Evolutionary conservation across 768 basidiomycete genomes (phyloP), one percentile per base, ranked within the genome.

Genomic region (Polyporus arcularius): DNA sequence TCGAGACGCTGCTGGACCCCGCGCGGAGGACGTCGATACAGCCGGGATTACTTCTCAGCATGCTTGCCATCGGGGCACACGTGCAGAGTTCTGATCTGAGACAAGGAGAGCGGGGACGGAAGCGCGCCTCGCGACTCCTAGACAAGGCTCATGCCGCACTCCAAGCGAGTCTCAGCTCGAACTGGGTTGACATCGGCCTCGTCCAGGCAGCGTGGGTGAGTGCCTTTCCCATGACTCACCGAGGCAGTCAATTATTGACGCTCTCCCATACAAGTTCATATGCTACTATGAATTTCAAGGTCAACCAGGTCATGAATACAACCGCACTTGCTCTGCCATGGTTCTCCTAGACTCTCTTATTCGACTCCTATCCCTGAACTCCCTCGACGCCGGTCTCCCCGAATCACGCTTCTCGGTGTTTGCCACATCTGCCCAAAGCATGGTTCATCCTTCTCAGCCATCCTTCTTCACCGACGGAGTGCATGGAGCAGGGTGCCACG

Each of bases 121-220:
- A 77, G 42, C 81, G 80, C 28, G 88, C 89, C 0, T 65, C 88
- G 43, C 75, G 77, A 53, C 79, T 91, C 47, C 72, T 86, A 41
- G 85, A 91, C 57, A 78, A 85, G 64, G 89, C 89, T n/a, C 88
- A 89, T 68, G 77, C 80, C 46, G 82, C 86, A 4, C 73, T 92
- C 60, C 87, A 92, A 61, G 85, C 86, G 10, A 90, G 89, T 67
- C 72, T 88, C 55, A 85, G 82, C 67, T 80, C 86, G 32, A 80
- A 83, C 11, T 88, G 87, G 85, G 79, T 92, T 11, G 88, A 92
- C 60, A 83, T 88, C 65, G 84, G 82, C 28, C 79, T 91, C 3
- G 87, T 85, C 5, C 86, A 92, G 71, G 86, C 89, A 30, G 86
- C 88, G 55, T 91, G 86, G 65, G 65, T 64, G n/a, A 15, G 57